These are phyloP conservation scores for Vararia minispora DNA, from an alignment of 768 basidiomycete species.

Conservation along the genomic window DNA sequence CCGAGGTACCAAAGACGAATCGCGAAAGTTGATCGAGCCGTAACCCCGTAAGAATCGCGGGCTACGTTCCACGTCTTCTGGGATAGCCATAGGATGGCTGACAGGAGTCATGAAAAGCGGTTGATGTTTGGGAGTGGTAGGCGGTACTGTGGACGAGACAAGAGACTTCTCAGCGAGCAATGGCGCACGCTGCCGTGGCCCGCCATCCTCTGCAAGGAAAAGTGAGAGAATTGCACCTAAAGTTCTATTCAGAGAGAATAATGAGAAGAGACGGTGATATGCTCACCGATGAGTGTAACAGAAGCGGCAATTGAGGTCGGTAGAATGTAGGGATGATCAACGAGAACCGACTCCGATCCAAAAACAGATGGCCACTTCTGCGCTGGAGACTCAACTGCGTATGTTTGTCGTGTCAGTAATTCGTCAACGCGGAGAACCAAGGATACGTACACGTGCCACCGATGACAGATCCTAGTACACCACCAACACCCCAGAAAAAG, in stretches of 20 bases:
- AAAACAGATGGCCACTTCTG: constrained; percentile 80
- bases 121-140: constrained; percentile 62
- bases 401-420: constrained; percentile 2
- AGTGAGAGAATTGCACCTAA: constrained; percentile 79
- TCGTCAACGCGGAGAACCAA: neutral
- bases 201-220: constrained; percentile 87
- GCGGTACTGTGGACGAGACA: constrained; percentile 21
- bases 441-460: constrained; percentile 70
- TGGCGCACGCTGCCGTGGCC: constrained; percentile 77
- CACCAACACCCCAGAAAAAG: constrained; percentile 95
- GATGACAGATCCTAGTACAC: constrained; percentile 80
- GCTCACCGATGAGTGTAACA: constrained; percentile 64
- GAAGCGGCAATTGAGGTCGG: constrained; percentile 75
- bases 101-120: too few relatives aligned
- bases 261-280: too few relatives aligned
- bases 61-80: too few relatives aligned
- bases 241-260: too few relatives aligned
- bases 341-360: constrained; percentile 52
- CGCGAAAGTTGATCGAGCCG: too few relatives aligned
- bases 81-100: too few relatives aligned
- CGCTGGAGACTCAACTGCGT: constrained; percentile 78
- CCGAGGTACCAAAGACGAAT: too few relatives aligned
- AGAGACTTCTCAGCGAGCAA: constrained; percentile 76
- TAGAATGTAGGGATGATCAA: constrained; percentile 80
- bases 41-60: too few relatives aligned